Evolutionary conservation across 192 early-diverging fungal species (phyloP).

Genomic region (Coemansia sp.): DNA sequence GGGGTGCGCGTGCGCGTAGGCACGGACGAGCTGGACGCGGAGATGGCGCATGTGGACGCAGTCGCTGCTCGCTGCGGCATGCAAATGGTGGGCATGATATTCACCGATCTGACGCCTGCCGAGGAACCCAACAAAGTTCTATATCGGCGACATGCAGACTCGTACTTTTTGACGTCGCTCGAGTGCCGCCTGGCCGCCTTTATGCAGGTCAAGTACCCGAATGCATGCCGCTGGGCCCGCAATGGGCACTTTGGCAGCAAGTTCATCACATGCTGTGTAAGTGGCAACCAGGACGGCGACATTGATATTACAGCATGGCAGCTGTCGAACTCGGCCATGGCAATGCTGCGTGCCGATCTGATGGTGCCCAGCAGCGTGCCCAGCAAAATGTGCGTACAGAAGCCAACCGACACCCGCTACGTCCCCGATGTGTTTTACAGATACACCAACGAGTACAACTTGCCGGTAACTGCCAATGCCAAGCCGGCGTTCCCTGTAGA

Average conservation of each 20-base stretch:
- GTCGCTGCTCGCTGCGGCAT: conserved; percentile 69
- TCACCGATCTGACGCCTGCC: conserved; percentile 90
- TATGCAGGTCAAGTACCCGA: conserved; percentile 75
- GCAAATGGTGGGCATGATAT: conserved; percentile 82
- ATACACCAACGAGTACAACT: conserved; percentile 92
- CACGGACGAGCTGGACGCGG: conserved; percentile 57
- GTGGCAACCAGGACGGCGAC: conserved; percentile 81
- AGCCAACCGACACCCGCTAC: conserved; percentile 72
- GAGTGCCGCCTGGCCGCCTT: conserved; percentile 85
- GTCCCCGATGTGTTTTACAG: conserved; percentile 97
- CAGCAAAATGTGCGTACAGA: conserved; percentile 78
- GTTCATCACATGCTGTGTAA: conserved; percentile 93
- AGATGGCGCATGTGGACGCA: conserved; percentile 52
- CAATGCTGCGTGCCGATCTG: conserved; percentile 88
- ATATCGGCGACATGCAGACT: conserved; percentile 85
- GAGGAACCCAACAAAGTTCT: conserved; percentile 75
- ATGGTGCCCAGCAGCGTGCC: conserved; percentile 88
- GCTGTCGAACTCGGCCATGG: conserved; percentile 85
- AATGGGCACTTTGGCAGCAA: conserved; percentile 84
- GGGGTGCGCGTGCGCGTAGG: conserved; percentile 62
- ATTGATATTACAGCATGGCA: conserved; percentile 89
- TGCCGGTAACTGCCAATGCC: conserved; percentile 81
- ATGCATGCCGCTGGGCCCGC: conserved; percentile 65
- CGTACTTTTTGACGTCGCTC: conserved; percentile 89
- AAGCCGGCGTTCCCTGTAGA: conserved; percentile 97